A percentile compares a stretch with the other conserved stretches of the same genome.
Evolutionary conservation across 495 filamentous ascomycete genomes (phyloP).

Genomic region (Penicillium roqueforti): DNA sequence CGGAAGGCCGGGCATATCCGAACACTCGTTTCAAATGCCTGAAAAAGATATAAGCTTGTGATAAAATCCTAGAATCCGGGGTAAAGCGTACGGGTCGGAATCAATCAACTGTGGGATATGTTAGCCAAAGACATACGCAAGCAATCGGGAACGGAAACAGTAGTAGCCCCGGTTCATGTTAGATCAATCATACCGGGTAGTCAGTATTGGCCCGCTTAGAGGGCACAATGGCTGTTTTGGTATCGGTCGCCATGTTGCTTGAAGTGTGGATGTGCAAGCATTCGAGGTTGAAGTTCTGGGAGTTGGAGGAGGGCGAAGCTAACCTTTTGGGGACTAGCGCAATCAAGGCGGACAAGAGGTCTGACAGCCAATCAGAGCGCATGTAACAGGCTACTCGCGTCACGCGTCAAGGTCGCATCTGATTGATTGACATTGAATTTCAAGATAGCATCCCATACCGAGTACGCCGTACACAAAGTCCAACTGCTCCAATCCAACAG

Average conservation of each 20-base stretch:
- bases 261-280: constrained; percentile 22
- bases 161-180: not conserved
- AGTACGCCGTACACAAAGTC: not conserved
- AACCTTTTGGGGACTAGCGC: constrained; percentile 26
- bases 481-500: not conserved
- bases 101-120: constrained; percentile 74
- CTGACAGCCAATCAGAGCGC: constrained; percentile 10
- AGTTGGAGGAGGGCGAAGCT: constrained; percentile 19
- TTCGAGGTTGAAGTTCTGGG: constrained; percentile 30
- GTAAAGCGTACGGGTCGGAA: constrained; percentile 80
- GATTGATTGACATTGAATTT: not conserved
- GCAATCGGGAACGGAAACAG: not conserved
- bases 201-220: constrained; percentile 71
- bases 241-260: constrained; percentile 54
- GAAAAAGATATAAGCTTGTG: constrained; percentile 23
- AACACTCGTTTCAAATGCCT: constrained; percentile 90
- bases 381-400: constrained; percentile 15
- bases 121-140: constrained; percentile 25
- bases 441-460: not conserved
- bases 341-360: constrained; percentile 8
- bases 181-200: constrained; percentile 63
- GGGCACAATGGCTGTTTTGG: constrained; percentile 60
- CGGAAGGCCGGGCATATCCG: constrained; percentile 75
- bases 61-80: constrained; percentile 10
- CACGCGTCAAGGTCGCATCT: constrained; percentile 13